These are phyloP conservation scores for Colletotrichum sp. DNA, from an alignment of 2,329 filamentous ascomycete species.

Conservation along the genomic window DNA sequence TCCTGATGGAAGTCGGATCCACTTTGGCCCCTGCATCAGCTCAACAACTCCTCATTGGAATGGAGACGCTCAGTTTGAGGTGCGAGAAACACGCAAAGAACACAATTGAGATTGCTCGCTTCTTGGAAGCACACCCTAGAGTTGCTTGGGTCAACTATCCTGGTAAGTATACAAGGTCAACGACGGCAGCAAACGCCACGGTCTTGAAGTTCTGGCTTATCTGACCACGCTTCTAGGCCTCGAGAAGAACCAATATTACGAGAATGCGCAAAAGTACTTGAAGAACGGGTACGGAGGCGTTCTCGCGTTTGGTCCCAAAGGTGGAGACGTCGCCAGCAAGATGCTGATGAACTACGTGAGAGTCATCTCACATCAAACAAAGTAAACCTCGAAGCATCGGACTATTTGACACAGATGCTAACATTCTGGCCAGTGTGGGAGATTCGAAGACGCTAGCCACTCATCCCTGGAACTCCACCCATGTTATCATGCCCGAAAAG, in stretches of 20 bases:
- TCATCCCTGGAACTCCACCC: constrained; percentile 75
- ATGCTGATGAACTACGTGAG: constrained; percentile 67
- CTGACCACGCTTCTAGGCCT: not conserved
- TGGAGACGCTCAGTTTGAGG: constrained; percentile 72
- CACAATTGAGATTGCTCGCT: constrained; percentile 66
- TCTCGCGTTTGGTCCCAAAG: constrained; percentile 74
- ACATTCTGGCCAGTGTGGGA: constrained; percentile 49
- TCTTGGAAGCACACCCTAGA: constrained; percentile 70
- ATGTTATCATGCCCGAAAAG: constrained; percentile 60
- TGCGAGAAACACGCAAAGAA: constrained; percentile 71
- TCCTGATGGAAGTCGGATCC: constrained; percentile 70
- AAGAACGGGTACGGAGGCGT: constrained; percentile 71
- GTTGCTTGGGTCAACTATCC: constrained; percentile 77
- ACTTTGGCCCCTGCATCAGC: constrained; percentile 74
- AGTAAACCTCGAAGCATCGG: constrained; percentile 51
- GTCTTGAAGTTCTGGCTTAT: not conserved
- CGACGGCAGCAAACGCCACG: not conserved
- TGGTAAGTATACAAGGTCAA: constrained; percentile 47
- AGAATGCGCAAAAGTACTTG: constrained; percentile 71
- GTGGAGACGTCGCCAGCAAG: constrained; percentile 57
- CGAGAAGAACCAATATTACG: constrained; percentile 64
- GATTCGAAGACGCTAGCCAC: constrained; percentile 76
- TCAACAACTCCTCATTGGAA: constrained; percentile 71
- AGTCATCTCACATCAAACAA: constrained; percentile 76
- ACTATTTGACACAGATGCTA: no score